phyloP scores from a whole-genome alignment of 768 basidiomycete genomes.

The Trametes villosa region DNA sequence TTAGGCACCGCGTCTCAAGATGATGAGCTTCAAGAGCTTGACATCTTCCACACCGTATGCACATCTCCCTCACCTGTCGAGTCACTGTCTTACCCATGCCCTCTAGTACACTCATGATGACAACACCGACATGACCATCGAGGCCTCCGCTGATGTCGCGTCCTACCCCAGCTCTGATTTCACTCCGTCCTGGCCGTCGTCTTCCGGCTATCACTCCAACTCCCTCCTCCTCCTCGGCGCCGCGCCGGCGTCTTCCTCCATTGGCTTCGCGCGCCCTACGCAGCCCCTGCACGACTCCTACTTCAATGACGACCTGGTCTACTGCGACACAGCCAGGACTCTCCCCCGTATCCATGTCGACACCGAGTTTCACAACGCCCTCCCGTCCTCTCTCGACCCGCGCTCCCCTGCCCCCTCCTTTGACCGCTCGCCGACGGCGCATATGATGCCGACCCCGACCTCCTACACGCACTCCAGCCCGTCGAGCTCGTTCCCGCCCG shows the following conservation, averaged over 20 bases:
- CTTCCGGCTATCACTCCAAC: background rate
- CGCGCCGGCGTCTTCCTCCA: background rate
- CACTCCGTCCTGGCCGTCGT: background rate
- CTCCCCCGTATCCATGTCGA: conserved; percentile 20
- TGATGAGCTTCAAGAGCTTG: conserved; percentile 1
- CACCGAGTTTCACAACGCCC: background rate
- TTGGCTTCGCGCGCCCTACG: background rate
- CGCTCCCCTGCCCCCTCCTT: conserved; percentile 10
- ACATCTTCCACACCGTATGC: conserved; percentile 5
- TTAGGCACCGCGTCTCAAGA: conserved; percentile 4
- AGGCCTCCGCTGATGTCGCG: too few species aligned
- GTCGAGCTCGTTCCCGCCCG: conserved; percentile 14
- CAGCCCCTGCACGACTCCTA: conserved; percentile 5
- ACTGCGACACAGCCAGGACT: background rate
- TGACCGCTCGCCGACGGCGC: conserved; percentile 5
- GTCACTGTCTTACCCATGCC: background rate
- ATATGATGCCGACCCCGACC: background rate
- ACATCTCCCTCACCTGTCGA: background rate
- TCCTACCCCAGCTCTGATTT: background rate
- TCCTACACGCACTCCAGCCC: conserved; percentile 11
- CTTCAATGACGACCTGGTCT: background rate
- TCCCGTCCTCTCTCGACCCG: background rate
- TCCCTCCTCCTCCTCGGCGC: background rate
- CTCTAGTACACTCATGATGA: background rate
- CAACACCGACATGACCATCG: background rate